Evolutionary conservation across 495 filamentous ascomycete genomes (phyloP).

Genomic region (Parathielavia hyrcaniae): DNA sequence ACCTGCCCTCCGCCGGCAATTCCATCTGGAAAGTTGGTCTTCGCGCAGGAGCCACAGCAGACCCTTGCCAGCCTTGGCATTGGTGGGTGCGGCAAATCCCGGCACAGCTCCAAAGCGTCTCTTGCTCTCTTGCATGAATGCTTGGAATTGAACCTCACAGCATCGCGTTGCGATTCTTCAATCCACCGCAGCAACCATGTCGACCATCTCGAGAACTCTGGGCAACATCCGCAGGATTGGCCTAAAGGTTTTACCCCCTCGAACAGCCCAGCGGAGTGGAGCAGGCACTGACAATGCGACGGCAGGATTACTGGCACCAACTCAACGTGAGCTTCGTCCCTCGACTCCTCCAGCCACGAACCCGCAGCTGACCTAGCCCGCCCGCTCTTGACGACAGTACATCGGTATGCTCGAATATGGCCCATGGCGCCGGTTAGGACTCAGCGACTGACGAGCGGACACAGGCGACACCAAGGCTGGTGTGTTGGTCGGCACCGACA

Average conservation of each 20-base stretch:
- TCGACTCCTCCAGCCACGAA: neutral
- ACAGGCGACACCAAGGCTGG: slow-evolving; percentile 95
- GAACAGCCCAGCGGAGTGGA: neutral
- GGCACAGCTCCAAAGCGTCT: slow-evolving; percentile 22
- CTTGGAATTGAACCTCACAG: slow-evolving; percentile 17
- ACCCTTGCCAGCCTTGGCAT: neutral
- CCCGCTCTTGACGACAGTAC: slow-evolving; percentile 44
- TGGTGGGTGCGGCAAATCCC: slow-evolving; percentile 22
- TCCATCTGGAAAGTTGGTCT: slow-evolving; percentile 1
- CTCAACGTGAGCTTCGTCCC: slow-evolving; percentile 66
- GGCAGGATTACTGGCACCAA: slow-evolving; percentile 81
- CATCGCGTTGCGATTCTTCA: slow-evolving; percentile 26
- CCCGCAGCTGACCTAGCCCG: slow-evolving; percentile 26
- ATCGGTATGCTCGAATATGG: slow-evolving; percentile 47
- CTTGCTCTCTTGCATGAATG: slow-evolving; percentile 10
- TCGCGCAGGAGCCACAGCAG: slow-evolving; percentile 8
- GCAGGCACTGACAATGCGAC: slow-evolving; percentile 23
- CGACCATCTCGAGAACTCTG: slow-evolving; percentile 79
- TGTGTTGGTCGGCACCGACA: slow-evolving; percentile 74
- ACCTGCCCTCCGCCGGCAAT: slow-evolving; percentile 1
- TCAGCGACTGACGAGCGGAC: slow-evolving; percentile 32
- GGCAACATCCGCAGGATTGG: slow-evolving; percentile 82
- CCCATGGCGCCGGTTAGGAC: no score
- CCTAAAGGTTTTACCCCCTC: slow-evolving; percentile 57
- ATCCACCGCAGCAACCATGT: slow-evolving; percentile 60